Evolutionary conservation across 805 yeast species (phyloP), one percentile per base, ranked within the genome.

Genomic region (Lachancea fermentati): DNA sequence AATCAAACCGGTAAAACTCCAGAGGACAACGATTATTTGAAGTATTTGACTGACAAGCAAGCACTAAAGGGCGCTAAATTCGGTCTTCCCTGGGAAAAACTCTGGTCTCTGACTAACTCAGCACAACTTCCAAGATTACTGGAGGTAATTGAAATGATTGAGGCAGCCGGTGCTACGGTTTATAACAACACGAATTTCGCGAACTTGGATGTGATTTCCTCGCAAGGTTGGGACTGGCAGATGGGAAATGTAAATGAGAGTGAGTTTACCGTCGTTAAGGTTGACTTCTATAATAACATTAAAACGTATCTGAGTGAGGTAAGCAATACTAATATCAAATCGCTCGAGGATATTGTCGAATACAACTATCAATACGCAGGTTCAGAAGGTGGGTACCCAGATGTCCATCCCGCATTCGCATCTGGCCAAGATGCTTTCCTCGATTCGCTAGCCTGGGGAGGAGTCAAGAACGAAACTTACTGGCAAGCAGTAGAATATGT

Each of bases 201-300:
- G 12, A 46, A 54, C 32, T 44, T 46, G 14, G 57, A 55, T 30
- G 59, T 55, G 8, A 51, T 58, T 36, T 56, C 60, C 2, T 37
- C 46, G 25, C 47, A 52, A 25, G 63, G 63, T 11, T 57, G 63
- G 63, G 44, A 58, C 38, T 58, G 63, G 63, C 55, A 46, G 14
- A 47, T 52, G 28, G 63, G 62, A 30, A 30, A 49, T 3, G 47
- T 42, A 2, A 57, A 58, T 37, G 57, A 58, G 44, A 54, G 58
- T 30, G 61, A 58, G 44, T 58, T 52, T 36, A 56, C 63, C 4
- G 52, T 58, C 35, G 58, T 58, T 11, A 55, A 55, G 36, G 59
- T 53, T 29, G 62, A 57, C 38, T 57, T 57, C 37, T 57, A 54
- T 39, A 55, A 56, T 36, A 47, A 57, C 40, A 57, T 57, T 36